Percentiles rank a stretch among this genome's conserved stretches.
These are phyloP conservation scores for Westerdykella ornata DNA, from an alignment of 2,329 filamentous ascomycete species.

Conservation along the genomic window DNA sequence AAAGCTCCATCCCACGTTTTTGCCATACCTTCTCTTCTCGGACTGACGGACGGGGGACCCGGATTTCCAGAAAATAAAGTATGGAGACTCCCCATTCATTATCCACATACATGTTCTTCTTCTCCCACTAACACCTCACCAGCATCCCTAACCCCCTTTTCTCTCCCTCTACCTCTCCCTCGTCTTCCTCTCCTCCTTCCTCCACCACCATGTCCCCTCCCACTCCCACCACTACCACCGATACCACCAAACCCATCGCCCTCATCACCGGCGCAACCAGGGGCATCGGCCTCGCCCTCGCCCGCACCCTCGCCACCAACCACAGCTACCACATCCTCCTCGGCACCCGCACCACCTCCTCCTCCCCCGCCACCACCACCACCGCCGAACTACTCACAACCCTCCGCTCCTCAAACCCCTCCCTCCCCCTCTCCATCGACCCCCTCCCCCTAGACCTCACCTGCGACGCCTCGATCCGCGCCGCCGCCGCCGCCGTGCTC, in stretches of 20 bases:
- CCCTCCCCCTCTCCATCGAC: conserved; percentile 6
- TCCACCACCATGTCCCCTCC: background rate
- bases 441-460: conserved; percentile 19
- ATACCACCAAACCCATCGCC: conserved; percentile 4
- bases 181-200: background rate
- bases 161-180: too few species aligned
- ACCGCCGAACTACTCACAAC: conserved; percentile 9
- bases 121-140: too few species aligned
- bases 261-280: conserved; percentile 16
- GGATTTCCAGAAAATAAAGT: too few species aligned
- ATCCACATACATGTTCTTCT: too few species aligned
- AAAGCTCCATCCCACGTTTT: too few species aligned
- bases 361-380: conserved; percentile 4
- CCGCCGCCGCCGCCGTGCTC: conserved; percentile 5
- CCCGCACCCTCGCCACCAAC: conserved; percentile 10
- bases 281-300: conserved; percentile 12
- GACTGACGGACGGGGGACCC: too few species aligned
- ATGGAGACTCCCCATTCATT: too few species aligned
- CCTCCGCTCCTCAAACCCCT: conserved; percentile 4
- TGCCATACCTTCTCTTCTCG: too few species aligned
- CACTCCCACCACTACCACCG: too few species aligned
- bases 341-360: conserved; percentile 11
- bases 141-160: too few species aligned
- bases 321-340: conserved; percentile 15
- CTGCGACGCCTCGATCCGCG: conserved; percentile 13